Evolutionary conservation across 768 basidiomycete genomes (phyloP), one percentile per base, ranked within the genome.

Genomic region (Serendipita sp.): DNA sequence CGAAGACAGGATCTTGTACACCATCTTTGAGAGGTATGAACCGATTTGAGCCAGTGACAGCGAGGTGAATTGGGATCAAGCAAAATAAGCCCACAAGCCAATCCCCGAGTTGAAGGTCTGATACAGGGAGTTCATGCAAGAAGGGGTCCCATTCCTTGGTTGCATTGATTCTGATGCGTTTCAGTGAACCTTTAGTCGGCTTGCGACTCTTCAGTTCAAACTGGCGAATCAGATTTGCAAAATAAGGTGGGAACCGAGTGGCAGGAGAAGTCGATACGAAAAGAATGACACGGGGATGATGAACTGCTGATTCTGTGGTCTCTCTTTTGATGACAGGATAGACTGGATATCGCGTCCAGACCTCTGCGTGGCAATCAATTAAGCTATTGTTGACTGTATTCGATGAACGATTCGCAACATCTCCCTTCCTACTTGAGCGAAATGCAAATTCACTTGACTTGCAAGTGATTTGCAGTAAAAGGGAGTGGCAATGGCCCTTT

Each of bases 21-120:
- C 80, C 80, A 66, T 84, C 81, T 62, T 81, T 82, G 22, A 84
- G 70, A 0, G 83, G 83, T 4, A 84, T 65, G 64, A 84, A 84
- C 0, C 81, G 72, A 65, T 84, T 85, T 51, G 83, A 82, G 14
- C 74, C 74, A 2, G 81, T 79, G 24, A 85, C 67, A 0, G 82
- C 83, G 31, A 84, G 74, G 31, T 85, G 83, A 30, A 84, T 83
- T 0, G 83, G 83, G 45, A 84, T 83, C 31, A 84, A 71, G 62
- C 83, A 84, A 0, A 84, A 64, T 5, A 84, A 68, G 14, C 82
- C 79, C 0, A 80, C 81, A 0, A 84, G 68, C 84, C 84, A 84
- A 68, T 85, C 82, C 38, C 83, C 83, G 0, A 74, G 73, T 16
- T 72, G 72, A 64, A 78, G 79, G 3, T 62, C 65, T 17, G 38